Evolutionary conservation across 1,139 yeast species (phyloP).

Genomic region (Candida glucosophila): DNA sequence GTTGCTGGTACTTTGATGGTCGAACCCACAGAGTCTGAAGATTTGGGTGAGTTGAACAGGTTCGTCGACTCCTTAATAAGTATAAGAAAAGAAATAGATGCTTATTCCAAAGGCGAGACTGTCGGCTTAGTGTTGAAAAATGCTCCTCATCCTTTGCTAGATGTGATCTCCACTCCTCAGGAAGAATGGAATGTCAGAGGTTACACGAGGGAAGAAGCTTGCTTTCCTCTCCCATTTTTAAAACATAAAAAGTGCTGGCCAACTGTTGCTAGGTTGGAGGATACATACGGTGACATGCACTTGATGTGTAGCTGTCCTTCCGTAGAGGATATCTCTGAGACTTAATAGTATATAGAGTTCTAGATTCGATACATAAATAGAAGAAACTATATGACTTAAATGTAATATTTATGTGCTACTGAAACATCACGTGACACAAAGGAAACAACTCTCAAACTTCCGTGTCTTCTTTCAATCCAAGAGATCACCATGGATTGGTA

Average conservation of each 20-base stretch:
- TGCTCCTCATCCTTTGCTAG: constrained; percentile 87
- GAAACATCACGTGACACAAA: constrained; percentile 1
- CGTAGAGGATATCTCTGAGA: constrained; percentile 55
- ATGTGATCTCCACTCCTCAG: constrained; percentile 48
- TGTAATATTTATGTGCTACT: no score
- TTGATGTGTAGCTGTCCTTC: constrained; percentile 89
- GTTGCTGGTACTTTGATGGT: constrained; percentile 96
- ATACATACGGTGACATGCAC: constrained; percentile 88
- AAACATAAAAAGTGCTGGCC: constrained; percentile 89
- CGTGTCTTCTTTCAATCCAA: not conserved
- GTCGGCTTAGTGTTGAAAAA: constrained; percentile 72
- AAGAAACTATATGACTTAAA: no score
- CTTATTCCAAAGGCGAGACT: constrained; percentile 58
- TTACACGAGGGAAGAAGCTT: constrained; percentile 88
- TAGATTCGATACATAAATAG: no score
- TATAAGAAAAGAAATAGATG: constrained; percentile 75
- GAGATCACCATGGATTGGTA: constrained; percentile 13
- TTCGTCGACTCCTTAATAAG: constrained; percentile 82
- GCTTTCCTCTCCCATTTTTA: constrained; percentile 75
- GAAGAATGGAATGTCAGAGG: constrained; percentile 76
- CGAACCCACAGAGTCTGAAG: constrained; percentile 96
- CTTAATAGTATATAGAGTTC: constrained; percentile 2
- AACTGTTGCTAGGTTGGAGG: constrained; percentile 83
- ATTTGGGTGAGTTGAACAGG: constrained; percentile 78
- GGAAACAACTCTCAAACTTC: no score